Base-by-base conservation (phyloP, 768 basidiomycete species). In the Suillus ampliporus region DNA sequence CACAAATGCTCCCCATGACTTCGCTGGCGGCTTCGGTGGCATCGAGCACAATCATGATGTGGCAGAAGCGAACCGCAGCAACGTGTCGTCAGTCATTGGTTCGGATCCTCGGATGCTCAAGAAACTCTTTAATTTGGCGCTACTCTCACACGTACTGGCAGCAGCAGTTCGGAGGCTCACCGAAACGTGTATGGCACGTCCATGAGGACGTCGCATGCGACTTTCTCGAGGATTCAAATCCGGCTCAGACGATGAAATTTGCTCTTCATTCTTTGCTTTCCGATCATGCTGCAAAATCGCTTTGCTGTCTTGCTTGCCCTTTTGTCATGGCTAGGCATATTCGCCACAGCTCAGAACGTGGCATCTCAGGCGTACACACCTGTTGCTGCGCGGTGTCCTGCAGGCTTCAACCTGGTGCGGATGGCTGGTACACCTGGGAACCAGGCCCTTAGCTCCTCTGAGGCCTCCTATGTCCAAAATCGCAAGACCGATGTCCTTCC, bases 401-500 rank as follows among this genome's bases (percentile, higher is more conserved):
- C 60, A 1, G 70, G 34, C 26, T 75, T 76, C 17, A n/a, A 57
- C 1, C 70, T 76, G 50, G 74, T 76, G 28, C 75, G 74, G 50
- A 70, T 67, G 70, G 65, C 70, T 1, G 74, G 75, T 7, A 46
- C 64, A 8, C 46, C 65, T 1, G 65, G 47, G n/a, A 62, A 61
- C 28, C 81, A 82, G 65, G 57, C 69, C 0, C 77, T 85, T 34
- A 76, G 76, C 59, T 4, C 67, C 1, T 66, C 67, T 1, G 84
- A 85, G 63, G 17, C 64, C 1, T 58, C 62, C 6, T 85, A 84
- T 66, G 61, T 83, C 52, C 46, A 71, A 13, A 64, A 69, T 5
- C 77, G 81, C 13, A 69, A 69, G 21, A 60, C 74, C 0, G 58
- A 76, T 13, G 77, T 81, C 34, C 69, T 82, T 10, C 79, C 81